Conservation (phyloP, 1,284 basidiomycete species). For the Ceratobasidium sp. region DNA sequence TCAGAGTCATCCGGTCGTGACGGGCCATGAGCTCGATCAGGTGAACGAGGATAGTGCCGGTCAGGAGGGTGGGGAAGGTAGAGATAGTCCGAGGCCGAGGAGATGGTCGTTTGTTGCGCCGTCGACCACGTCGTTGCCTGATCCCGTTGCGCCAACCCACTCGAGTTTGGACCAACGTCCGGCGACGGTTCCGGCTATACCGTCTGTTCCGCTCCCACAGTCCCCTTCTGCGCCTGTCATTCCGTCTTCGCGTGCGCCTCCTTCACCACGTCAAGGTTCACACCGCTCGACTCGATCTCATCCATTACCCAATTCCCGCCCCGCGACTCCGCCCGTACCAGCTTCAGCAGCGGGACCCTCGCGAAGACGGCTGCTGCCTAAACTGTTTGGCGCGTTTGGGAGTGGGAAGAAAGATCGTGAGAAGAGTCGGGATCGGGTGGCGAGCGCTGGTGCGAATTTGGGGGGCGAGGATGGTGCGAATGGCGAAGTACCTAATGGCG, state of each 20-base stretch:
- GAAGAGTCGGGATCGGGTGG: slow-evolving; percentile 65
- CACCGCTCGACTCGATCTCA: slow-evolving; percentile 36
- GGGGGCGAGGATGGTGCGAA: slow-evolving; percentile 7
- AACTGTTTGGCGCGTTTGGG: slow-evolving; percentile 73
- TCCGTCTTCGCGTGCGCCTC: slow-evolving; percentile 17
- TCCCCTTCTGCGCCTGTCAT: slow-evolving; percentile 1
- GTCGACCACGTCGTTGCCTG: slow-evolving; percentile 35
- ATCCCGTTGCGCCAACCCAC: slow-evolving; percentile 47
- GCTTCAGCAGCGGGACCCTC: slow-evolving; percentile 2
- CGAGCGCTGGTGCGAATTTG: neutral
- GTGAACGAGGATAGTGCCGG: slow-evolving; percentile 27
- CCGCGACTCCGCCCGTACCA: neutral
- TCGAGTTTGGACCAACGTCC: neutral
- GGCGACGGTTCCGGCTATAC: slow-evolving; percentile 5
- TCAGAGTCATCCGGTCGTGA: slow-evolving; percentile 11
- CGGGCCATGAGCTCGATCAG: slow-evolving; percentile 1
- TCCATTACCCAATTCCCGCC: neutral
- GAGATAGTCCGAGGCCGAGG: slow-evolving; percentile 21
- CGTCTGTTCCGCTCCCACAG: slow-evolving; percentile 5
- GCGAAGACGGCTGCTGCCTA: slow-evolving; percentile 73
- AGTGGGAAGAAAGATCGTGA: slow-evolving; percentile 58
- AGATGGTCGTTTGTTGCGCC: slow-evolving; percentile 40
- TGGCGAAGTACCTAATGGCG: neutral
- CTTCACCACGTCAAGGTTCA: slow-evolving; percentile 40
- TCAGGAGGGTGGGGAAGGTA: neutral